A percentile compares a stretch with the other conserved stretches of the same genome.
Conservation (phyloP, 73 alveolate genomes). For the Blepharisma japonicum region DNA sequence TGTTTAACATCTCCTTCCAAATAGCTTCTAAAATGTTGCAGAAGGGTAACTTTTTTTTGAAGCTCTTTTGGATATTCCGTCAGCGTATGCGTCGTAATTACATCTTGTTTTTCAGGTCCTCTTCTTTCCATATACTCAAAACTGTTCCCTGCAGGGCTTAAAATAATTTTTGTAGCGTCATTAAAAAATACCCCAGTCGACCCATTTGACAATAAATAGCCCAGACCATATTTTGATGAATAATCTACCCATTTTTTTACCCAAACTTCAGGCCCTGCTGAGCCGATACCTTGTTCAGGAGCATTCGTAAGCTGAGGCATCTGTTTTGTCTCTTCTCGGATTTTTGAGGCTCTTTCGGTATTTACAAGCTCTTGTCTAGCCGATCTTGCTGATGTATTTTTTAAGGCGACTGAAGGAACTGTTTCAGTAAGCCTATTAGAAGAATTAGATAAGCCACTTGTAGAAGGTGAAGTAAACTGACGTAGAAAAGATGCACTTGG, state of each 20-base stretch:
- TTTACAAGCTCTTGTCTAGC: not conserved
- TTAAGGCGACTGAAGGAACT: not conserved
- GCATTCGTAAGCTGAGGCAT: too few relatives aligned
- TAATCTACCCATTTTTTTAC: slow-evolving; percentile 57
- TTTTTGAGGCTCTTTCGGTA: slow-evolving; percentile 1
- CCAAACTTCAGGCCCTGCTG: slow-evolving; percentile 29
- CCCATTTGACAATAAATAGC: slow-evolving; percentile 43
- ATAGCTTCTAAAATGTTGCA: slow-evolving; percentile 84
- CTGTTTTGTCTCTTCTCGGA: not conserved
- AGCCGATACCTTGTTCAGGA: too few relatives aligned
- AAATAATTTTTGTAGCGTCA: slow-evolving; percentile 53
- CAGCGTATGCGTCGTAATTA: slow-evolving; percentile 44
- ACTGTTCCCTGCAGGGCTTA: slow-evolving; percentile 25
- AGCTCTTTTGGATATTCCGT: slow-evolving; percentile 81
- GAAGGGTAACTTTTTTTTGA: slow-evolving; percentile 88
- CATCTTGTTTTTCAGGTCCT: slow-evolving; percentile 64
- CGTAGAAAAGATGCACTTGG: slow-evolving; percentile 66
- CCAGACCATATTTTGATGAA: slow-evolving; percentile 57
- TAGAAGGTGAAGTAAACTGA: slow-evolving; percentile 35
- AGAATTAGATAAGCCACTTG: not conserved
- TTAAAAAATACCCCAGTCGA: slow-evolving; percentile 56
- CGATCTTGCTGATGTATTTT: not conserved
- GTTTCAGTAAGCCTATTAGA: slow-evolving; percentile 11
- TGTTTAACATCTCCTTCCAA: slow-evolving; percentile 16
- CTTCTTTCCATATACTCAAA: slow-evolving; percentile 56